These are phyloP conservation scores for Lentinus brumalis DNA, from an alignment of 768 basidiomycete genomes.

Conservation along the genomic window DNA sequence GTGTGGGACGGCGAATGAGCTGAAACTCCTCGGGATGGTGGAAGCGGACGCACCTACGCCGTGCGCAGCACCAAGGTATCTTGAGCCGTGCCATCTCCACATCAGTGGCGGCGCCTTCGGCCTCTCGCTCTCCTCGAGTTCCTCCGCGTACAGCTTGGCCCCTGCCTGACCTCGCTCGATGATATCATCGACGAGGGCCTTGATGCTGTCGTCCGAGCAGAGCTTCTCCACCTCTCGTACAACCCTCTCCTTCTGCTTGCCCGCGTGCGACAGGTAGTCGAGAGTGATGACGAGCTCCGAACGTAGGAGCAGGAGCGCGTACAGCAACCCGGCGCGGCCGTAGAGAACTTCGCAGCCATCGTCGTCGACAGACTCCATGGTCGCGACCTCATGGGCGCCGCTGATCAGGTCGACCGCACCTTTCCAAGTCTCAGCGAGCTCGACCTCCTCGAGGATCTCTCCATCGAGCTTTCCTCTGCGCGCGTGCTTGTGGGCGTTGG, in stretches of 20 bases:
- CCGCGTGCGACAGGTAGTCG: slow-evolving; percentile 7
- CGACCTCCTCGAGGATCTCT: slow-evolving; percentile 15
- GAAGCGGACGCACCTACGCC: slow-evolving; percentile 49
- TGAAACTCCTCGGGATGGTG: not conserved
- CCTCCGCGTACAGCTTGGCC: slow-evolving; percentile 35
- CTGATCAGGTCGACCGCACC: slow-evolving; percentile 16
- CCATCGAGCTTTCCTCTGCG: slow-evolving; percentile 7
- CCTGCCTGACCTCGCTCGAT: slow-evolving; percentile 46
- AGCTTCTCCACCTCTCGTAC: slow-evolving; percentile 25
- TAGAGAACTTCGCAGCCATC: slow-evolving; percentile 61
- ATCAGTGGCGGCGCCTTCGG: slow-evolving; percentile 45
- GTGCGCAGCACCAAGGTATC: slow-evolving; percentile 60
- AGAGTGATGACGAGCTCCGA: slow-evolving; percentile 21
- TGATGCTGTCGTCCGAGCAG: slow-evolving; percentile 38
- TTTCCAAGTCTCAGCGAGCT: slow-evolving; percentile 15
- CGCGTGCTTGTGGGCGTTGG: slow-evolving; percentile 7
- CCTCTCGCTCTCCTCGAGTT: slow-evolving; percentile 25
- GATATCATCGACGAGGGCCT: slow-evolving; percentile 46
- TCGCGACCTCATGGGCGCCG: slow-evolving; percentile 17
- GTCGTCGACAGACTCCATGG: slow-evolving; percentile 32
- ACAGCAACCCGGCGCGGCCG: slow-evolving; percentile 59
- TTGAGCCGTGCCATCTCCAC: slow-evolving; percentile 62
- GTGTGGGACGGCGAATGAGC: not conserved
- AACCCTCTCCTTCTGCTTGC: slow-evolving; percentile 16
- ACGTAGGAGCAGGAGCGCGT: slow-evolving; percentile 52